Conservation (phyloP, 129 eudicot genomes). For the Artemisia annua region DNA sequence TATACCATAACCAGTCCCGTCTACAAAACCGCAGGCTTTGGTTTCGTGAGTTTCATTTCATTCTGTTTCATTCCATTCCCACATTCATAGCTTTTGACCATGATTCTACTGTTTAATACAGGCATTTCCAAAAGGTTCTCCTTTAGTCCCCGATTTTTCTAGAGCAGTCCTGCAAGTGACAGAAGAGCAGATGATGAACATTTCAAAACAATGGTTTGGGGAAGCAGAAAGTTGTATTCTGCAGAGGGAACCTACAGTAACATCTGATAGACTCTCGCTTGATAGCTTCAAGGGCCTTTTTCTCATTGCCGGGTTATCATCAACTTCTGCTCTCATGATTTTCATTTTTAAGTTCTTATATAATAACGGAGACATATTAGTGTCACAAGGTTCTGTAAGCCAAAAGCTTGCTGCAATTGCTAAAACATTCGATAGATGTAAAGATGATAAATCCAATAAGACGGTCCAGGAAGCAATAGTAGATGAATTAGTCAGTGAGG, state of each 20-base stretch:
- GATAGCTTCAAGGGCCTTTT: conserved; percentile 64
- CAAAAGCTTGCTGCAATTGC: conserved; percentile 39
- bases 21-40: conserved; percentile 26
- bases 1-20: conserved; percentile 43
- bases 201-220: conserved; percentile 37
- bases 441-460: conserved; percentile 33
- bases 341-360: conserved; percentile 39
- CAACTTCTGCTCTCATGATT: conserved; percentile 41
- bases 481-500: conserved; percentile 14
- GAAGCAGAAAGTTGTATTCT: conserved; percentile 28
- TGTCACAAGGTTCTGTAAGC: conserved; percentile 32
- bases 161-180: conserved; percentile 48
- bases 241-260: conserved; percentile 19
- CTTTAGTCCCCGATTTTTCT: conserved; percentile 46
- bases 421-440: conserved; percentile 25
- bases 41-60: conserved; percentile 15
- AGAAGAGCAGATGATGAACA: conserved; percentile 34
- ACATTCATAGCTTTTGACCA: not conserved
- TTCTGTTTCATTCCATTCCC: conserved; percentile 3
- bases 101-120: conserved; percentile 15
- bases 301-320: conserved; percentile 48
- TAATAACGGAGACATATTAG: conserved; percentile 41
- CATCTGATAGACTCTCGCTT: conserved; percentile 49
- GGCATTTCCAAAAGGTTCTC: conserved; percentile 63
- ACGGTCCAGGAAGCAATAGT: conserved; percentile 1